These are phyloP conservation scores for Mortierella sp. DNA, from an alignment of 371 early-diverging fungal species.

Conservation along the genomic window DNA sequence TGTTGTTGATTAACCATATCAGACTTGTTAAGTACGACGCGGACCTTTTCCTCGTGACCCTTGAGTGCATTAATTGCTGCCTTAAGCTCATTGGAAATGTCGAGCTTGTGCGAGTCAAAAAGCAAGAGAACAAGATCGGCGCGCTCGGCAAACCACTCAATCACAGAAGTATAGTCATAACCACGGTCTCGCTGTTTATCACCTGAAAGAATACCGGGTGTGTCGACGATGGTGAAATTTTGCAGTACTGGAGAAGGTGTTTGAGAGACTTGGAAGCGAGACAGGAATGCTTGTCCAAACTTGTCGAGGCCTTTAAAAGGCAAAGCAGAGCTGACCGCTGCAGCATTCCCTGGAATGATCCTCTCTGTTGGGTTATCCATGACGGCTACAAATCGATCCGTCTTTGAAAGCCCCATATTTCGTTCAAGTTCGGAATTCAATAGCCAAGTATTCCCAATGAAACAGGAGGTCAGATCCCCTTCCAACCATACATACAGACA, in stretches of 20 bases:
- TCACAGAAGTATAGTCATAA: constrained; percentile 87
- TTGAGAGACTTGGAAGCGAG: constrained; percentile 88
- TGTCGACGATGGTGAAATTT: constrained; percentile 87
- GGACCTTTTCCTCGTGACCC: constrained; percentile 89
- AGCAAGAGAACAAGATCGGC: constrained; percentile 86
- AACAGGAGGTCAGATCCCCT: no score
- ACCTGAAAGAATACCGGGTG: constrained; percentile 89
- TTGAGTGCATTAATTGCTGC: constrained; percentile 80
- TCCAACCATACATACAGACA: neutral
- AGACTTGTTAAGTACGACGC: constrained; percentile 89
- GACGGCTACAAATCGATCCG: constrained; percentile 88
- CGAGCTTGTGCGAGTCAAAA: constrained; percentile 92
- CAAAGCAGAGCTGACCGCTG: constrained; percentile 83
- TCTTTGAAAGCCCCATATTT: constrained; percentile 39
- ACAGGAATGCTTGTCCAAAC: constrained; percentile 86
- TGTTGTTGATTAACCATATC: constrained; percentile 90
- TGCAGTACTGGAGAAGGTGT: constrained; percentile 77
- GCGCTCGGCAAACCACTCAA: constrained; percentile 92
- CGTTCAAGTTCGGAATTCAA: neutral
- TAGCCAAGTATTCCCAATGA: neutral
- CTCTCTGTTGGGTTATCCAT: constrained; percentile 82
- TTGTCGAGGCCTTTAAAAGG: constrained; percentile 83
- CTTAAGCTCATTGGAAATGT: constrained; percentile 93
- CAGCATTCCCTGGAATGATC: constrained; percentile 88
- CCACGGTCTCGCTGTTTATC: constrained; percentile 88